phyloP scores from a whole-genome alignment of 2,329 filamentous ascomycete species.

The Aureobasidium leucospermi region DNA sequence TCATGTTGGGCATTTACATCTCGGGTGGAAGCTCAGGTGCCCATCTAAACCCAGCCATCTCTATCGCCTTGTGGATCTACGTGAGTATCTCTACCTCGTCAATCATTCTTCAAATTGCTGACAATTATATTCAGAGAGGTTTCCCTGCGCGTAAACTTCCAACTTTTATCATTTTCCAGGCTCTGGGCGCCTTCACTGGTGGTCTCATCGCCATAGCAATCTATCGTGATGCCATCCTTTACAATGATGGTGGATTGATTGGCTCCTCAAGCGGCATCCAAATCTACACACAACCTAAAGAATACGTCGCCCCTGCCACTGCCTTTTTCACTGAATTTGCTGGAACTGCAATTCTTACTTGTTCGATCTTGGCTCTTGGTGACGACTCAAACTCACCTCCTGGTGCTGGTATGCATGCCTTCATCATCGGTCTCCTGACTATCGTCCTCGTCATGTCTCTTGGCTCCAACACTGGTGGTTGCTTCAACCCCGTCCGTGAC shows the following conservation, averaged over 20 bases:
- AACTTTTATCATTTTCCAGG: constrained; percentile 45
- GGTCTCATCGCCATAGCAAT: constrained; percentile 40
- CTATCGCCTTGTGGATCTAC: constrained; percentile 36
- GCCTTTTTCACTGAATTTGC: constrained; percentile 41
- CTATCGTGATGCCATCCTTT: constrained; percentile 32
- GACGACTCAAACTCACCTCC: constrained; percentile 24
- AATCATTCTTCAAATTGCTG: not conserved
- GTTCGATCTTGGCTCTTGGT: constrained; percentile 34
- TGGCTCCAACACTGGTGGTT: constrained; percentile 41
- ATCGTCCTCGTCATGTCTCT: constrained; percentile 34
- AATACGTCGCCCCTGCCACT: constrained; percentile 24
- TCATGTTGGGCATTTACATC: constrained; percentile 40
- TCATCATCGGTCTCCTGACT: constrained; percentile 41
- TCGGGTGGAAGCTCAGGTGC: constrained; percentile 41
- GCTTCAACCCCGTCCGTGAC: constrained; percentile 44
- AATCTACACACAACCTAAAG: constrained; percentile 25
- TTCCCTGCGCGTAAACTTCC: constrained; percentile 47
- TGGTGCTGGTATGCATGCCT: constrained; percentile 46
- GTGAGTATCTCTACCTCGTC: not conserved
- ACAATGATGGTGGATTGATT: constrained; percentile 32
- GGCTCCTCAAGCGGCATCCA: constrained; percentile 19
- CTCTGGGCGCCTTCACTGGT: constrained; percentile 47
- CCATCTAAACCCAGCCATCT: constrained; percentile 42
- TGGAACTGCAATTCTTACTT: constrained; percentile 29
- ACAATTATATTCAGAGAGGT: constrained; percentile 28